Conservation (phyloP, 805 yeast species). For the Cyberlindnera mycetangii region DNA sequence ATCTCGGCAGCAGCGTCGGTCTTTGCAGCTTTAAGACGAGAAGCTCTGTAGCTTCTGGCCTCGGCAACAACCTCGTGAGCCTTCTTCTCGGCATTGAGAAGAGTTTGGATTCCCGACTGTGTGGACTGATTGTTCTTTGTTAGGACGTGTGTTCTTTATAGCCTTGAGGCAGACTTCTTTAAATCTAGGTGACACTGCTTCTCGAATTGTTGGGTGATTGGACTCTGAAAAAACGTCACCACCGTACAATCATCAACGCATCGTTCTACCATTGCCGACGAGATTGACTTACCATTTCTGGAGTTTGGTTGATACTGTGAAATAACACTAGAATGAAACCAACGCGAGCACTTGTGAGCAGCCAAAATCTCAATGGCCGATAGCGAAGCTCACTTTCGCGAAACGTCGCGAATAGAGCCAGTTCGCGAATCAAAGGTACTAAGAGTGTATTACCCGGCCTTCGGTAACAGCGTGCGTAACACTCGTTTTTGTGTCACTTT, state of each 20-base stretch:
- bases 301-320: neutral
- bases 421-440: neutral
- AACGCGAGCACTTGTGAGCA: neutral
- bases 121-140: constrained; percentile 14
- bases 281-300: neutral
- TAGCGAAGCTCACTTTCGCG: neutral
- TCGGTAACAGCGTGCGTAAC: neutral
- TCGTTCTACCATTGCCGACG: too few relatives aligned
- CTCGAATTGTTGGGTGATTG: too few relatives aligned
- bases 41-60: constrained; percentile 88
- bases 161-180: neutral
- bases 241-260: neutral
- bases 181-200: too few relatives aligned
- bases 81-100: constrained; percentile 78
- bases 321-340: neutral
- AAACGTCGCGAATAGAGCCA: neutral
- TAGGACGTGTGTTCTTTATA: constrained; percentile 1
- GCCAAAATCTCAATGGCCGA: constrained; percentile 1
- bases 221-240: too few relatives aligned
- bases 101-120: constrained; percentile 27
- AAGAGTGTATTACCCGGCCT: neutral
- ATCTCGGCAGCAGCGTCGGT: constrained; percentile 89
- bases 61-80: constrained; percentile 95
- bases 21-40: constrained; percentile 89
- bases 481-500: neutral